phyloP scores from a whole-genome alignment of 106 monocot genomes.

The Amphibolis antarctica region DNA sequence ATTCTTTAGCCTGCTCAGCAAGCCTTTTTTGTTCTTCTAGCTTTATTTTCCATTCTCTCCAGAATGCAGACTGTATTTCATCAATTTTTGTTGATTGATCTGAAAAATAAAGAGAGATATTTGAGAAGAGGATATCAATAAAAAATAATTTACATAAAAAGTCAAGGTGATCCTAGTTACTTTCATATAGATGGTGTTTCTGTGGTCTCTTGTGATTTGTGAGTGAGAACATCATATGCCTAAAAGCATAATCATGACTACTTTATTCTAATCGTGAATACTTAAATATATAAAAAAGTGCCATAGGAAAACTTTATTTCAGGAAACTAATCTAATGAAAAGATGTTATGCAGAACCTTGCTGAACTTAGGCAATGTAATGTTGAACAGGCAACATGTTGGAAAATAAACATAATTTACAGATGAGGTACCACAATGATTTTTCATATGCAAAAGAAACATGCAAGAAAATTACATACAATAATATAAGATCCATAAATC shows the following conservation, averaged over 20 bases:
- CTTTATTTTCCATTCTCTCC: constrained; percentile 81
- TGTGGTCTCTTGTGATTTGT: too few relatives aligned
- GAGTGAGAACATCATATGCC: too few relatives aligned
- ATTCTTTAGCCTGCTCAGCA: constrained; percentile 46
- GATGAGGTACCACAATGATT: not conserved
- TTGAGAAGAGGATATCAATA: not conserved
- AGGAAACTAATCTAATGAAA: too few relatives aligned
- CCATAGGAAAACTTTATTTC: too few relatives aligned
- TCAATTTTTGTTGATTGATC: constrained; percentile 52
- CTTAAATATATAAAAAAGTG: too few relatives aligned
- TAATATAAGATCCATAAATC: constrained; percentile 5
- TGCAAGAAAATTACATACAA: not conserved
- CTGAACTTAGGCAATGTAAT: too few relatives aligned
- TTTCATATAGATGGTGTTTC: too few relatives aligned
- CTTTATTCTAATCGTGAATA: too few relatives aligned
- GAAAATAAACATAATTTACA: too few relatives aligned
- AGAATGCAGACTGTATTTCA: constrained; percentile 52
- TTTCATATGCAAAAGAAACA: not conserved
- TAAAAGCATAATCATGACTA: too few relatives aligned
- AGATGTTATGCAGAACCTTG: too few relatives aligned
- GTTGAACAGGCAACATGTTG: too few relatives aligned
- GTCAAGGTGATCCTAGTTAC: not conserved
- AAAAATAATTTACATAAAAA: not conserved
- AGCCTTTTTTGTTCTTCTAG: constrained; percentile 72
- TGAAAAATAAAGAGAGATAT: constrained; percentile 10